phyloP scores from a whole-genome alignment of 192 early-diverging fungal genomes.

The Phlyctochytrium bullatum region DNA sequence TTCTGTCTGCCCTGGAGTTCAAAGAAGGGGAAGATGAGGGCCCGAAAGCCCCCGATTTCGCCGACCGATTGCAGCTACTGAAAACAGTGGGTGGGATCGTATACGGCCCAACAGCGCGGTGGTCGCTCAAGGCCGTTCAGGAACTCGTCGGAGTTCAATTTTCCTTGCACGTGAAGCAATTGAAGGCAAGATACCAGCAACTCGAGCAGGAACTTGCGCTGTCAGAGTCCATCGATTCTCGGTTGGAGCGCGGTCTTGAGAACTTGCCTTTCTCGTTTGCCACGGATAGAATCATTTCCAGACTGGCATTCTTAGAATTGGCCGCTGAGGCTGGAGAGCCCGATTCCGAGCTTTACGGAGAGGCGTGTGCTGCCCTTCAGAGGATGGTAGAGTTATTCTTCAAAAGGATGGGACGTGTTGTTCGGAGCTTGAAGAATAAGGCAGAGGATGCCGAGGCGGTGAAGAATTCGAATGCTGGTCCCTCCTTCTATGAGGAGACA shows the following conservation, averaged over 20 bases:
- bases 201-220: conserved; percentile 15
- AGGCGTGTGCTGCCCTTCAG: conserved; percentile 7
- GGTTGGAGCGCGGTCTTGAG: conserved; percentile 1
- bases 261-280: conserved; percentile 21
- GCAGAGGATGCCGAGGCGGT: conserved; percentile 21
- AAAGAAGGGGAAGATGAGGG: background rate
- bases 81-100: background rate
- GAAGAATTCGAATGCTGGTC: background rate
- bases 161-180: conserved; percentile 14
- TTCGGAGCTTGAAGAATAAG: conserved; percentile 25
- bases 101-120: conserved; percentile 1
- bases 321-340: conserved; percentile 3
- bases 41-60: background rate
- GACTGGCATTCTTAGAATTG: conserved; percentile 3
- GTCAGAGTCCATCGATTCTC: conserved; percentile 11
- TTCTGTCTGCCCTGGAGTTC: background rate
- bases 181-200: background rate
- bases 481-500: background rate
- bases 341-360: conserved; percentile 19
- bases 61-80: conserved; percentile 8
- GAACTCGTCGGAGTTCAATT: conserved; percentile 18
- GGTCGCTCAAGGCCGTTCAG: conserved; percentile 12
- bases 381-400: conserved; percentile 16
- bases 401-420: conserved; percentile 16
- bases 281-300: conserved; percentile 3